Base-by-base conservation (phyloP, 2,329 filamentous ascomycete species). In the Xylariaceae sp. region DNA sequence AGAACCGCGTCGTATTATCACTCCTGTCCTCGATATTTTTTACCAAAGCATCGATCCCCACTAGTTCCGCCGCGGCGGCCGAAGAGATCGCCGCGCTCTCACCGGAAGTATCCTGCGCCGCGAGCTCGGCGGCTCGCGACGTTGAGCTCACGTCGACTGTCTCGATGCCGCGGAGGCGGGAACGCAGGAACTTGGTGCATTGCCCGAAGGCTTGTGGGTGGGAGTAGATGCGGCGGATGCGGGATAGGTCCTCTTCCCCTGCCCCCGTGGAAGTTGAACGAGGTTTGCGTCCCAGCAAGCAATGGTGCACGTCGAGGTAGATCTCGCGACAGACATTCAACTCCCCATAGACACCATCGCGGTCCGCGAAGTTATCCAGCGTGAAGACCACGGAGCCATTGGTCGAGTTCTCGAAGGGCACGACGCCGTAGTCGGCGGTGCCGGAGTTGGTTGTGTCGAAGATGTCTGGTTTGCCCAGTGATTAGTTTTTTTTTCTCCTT, bases 131-230 rank as follows among this genome's bases (percentile, higher is more conserved):
- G 0, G 88, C 93, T 53, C 82, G 83, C 56, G 86, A 91, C 5
- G 93, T 98, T 22, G 57, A 93, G 49, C 83, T 86, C 35, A 88
- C 85, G 62, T 97, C 91, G 48, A 92, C 79, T 42, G 83, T 77
- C 69, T 95, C 88, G n/a, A 85, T 75, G 36, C 80, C 80, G 55
- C 82, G 83, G 50, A 95, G 78, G 57, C 87, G 73, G 22, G 74
- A 71, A 7, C 76, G 73, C 21, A 96, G 77, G 67, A 95, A 95
- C 7, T 63, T 67, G 36, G 83, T 82, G 67, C 91, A 96, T 69
- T 98, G 93, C 21, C 90, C 90, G 74, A 93, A 95, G 22, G 90
- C 93, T 68, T 98, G 93, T 8, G 92, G 91, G 67, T 98, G 93
- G 20, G 88, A 93, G 71, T 95, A 95, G 33, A 98, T 68, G 59